Percentiles rank a stretch among this genome's conserved stretches.
Evolutionary conservation across 78 protist genomes (phyloP).

Genomic region (Monosiga brevicollis): DNA sequence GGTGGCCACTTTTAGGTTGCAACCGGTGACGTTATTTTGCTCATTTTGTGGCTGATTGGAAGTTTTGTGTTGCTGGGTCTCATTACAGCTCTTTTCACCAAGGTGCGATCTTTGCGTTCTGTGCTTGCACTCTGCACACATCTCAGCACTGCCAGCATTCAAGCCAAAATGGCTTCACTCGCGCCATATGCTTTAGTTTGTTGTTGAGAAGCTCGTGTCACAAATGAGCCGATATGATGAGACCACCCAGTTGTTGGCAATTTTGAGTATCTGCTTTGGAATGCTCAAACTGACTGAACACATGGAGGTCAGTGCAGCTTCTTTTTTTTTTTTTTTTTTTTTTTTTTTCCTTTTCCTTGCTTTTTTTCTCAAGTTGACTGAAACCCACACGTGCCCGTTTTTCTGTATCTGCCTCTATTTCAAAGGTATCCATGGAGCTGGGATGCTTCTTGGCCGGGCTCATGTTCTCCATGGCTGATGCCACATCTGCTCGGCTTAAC

Average conservation of each 20-base stretch:
- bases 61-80: neutral
- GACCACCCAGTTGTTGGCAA: neutral
- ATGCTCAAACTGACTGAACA: neutral
- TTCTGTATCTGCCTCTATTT: neutral
- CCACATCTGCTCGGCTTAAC: no score
- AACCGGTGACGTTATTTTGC: neutral
- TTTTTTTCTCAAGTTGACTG: no score
- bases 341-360: no score
- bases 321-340: no score
- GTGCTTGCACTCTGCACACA: no score
- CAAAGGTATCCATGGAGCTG: neutral
- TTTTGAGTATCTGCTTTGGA: neutral
- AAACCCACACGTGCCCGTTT: no score
- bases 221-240: neutral
- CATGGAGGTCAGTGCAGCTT: neutral
- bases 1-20: no score
- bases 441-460: neutral
- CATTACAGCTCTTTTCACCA: neutral
- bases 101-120: no score
- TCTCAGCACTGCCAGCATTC: no score
- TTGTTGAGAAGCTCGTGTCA: neutral
- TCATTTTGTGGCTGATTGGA: neutral
- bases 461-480: neutral
- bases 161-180: no score
- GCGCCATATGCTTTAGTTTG: neutral